Evolutionary conservation across 2,329 filamentous ascomycete genomes (phyloP), one percentile per base, ranked within the genome.

Genomic region (Chalaropsis thielavioides): DNA sequence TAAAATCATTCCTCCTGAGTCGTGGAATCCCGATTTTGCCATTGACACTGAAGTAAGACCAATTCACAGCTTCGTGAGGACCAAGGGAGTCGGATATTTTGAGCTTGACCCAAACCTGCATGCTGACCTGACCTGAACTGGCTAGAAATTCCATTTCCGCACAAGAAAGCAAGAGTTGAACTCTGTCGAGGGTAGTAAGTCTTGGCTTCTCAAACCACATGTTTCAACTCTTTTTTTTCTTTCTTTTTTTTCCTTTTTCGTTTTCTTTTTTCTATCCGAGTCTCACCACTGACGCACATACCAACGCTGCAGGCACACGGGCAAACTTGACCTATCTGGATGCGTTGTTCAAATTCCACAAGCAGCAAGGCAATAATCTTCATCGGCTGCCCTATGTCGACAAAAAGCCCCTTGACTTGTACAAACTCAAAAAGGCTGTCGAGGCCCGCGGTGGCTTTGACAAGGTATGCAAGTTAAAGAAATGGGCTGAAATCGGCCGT

Each of bases 401-500:
- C 76, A 99, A 99, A 77, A 91, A 95, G 66, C 94, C 94, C 0
- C 82, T 99, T 62, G 94, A 99, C 72, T 80, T 99, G 17, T 99
- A 95, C 76, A 90, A 92, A 71, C 79, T 99, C 67, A 97, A 97
- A 75, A 97, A 97, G 73, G 92, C 92, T 0, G 94, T 99, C 43
- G 94, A 97, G 73, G 87, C 90, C 38, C 85, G 94, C 68, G 94
- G 94, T 59, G 94, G 94, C 2, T 99, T 99, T 71, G 92, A 96
- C 64, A 89, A 89, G 72, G 94, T 99, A 56, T 99, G 94, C 81
- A 96, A 96, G 75, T 82, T 87, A 65, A 99, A 99, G 77, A 97
- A 97, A 77, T 99, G 94, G 94, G 94, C 94, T 17, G 94, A 99
- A 75, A 97, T 99, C 70, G 94, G 94, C 41, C 86, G 94, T 71